These are phyloP conservation scores for Cinchona pubescens DNA, from an alignment of 257 asterid species.

Conservation along the genomic window DNA sequence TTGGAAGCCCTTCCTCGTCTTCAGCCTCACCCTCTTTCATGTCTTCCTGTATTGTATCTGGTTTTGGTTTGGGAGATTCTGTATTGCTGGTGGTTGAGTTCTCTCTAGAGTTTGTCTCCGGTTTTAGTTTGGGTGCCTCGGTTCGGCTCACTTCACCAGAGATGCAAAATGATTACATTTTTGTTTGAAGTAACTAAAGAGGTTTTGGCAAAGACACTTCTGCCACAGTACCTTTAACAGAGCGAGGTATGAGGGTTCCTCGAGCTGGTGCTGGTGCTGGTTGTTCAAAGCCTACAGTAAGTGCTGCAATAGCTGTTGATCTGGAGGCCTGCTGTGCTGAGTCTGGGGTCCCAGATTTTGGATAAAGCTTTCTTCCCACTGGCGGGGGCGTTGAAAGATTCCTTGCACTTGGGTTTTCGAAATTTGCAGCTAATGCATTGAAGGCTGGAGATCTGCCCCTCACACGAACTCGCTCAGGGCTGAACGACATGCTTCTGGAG, in stretches of 20 bases:
- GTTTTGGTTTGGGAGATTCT: constrained; percentile 58
- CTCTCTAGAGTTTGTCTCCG: constrained; percentile 52
- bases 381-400: constrained; percentile 98
- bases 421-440: constrained; percentile 90
- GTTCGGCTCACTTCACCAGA: constrained; percentile 53
- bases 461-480: constrained; percentile 97
- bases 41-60: constrained; percentile 85
- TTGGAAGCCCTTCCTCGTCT: constrained; percentile 80
- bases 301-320: constrained; percentile 70
- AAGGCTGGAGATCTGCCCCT: constrained; percentile 98
- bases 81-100: constrained; percentile 37
- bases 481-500: constrained; percentile 93
- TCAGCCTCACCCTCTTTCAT: constrained; percentile 78
- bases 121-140: constrained; percentile 39
- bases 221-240: constrained; percentile 53
- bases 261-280: constrained; percentile 67
- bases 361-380: constrained; percentile 70
- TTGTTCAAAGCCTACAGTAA: constrained; percentile 60
- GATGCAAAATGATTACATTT: neutral
- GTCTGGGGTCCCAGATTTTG: constrained; percentile 84
- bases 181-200: neutral
- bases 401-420: constrained; percentile 73
- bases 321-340: constrained; percentile 46
- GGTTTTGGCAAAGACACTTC: constrained; percentile 3
- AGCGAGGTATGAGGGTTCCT: constrained; percentile 52